Evolutionary conservation across 169 alveolate species (phyloP).

Genomic region (Plasmodium fragile): DNA sequence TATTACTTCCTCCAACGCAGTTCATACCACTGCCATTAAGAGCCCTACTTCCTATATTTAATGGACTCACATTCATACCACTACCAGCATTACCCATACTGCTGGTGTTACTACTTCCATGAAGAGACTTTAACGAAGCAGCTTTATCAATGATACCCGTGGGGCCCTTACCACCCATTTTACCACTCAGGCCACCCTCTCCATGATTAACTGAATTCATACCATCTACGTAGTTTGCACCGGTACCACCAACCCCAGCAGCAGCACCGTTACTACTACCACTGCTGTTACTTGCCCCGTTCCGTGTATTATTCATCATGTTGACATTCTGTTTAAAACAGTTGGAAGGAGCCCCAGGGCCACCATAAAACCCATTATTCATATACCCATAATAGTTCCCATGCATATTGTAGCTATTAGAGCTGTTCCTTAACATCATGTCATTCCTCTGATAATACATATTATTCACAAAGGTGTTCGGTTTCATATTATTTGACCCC

Average conservation of each 20-base stretch:
- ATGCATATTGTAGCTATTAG: slow-evolving; percentile 28
- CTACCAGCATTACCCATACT: not conserved
- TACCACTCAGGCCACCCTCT: not conserved
- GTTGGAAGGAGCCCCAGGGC: slow-evolving; percentile 8
- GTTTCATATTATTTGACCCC: slow-evolving; percentile 21
- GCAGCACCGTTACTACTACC: not conserved
- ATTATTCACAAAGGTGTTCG: slow-evolving; percentile 18
- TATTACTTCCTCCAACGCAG: not conserved
- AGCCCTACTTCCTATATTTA: not conserved
- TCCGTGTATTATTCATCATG: slow-evolving; percentile 6
- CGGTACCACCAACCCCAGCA: not conserved
- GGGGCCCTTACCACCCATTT: not conserved
- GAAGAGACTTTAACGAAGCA: slow-evolving; percentile 11
- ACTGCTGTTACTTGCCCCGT: slow-evolving; percentile 2
- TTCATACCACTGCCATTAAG: not conserved
- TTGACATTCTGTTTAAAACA: slow-evolving; percentile 31
- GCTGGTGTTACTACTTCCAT: not conserved
- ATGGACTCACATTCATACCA: not conserved
- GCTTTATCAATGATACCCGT: slow-evolving; percentile 14
- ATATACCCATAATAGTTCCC: slow-evolving; percentile 67
- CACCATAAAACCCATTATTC: slow-evolving; percentile 46
- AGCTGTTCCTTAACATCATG: slow-evolving; percentile 32
- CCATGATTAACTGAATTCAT: slow-evolving; percentile 15
- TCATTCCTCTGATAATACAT: slow-evolving; percentile 58
- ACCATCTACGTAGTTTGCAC: not conserved